Evolutionary conservation across 768 basidiomycete species (phyloP).

Genomic region (Hemileccinum impolitum): DNA sequence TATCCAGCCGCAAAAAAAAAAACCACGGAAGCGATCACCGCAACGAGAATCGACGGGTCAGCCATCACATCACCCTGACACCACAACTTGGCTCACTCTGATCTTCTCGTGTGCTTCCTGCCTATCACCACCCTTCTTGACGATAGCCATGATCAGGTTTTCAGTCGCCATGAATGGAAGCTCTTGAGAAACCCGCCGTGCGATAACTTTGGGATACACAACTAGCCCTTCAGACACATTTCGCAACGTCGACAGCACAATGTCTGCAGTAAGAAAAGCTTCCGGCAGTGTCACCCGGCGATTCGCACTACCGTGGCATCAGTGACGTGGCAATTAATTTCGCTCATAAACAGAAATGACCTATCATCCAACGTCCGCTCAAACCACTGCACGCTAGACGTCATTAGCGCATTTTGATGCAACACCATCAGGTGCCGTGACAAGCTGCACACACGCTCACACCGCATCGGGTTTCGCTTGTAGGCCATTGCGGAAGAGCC

Average conservation of each 20-base stretch:
- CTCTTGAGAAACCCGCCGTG: constrained; percentile 86
- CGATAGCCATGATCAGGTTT: constrained; percentile 99
- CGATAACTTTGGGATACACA: constrained; percentile 97
- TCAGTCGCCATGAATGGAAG: constrained; percentile 99
- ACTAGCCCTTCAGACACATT: constrained; percentile 98
- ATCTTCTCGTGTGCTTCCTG: constrained; percentile 98
- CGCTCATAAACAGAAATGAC: constrained; percentile 34
- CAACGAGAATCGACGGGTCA: constrained; percentile 9
- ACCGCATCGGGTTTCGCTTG: constrained; percentile 99
- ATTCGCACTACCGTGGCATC: constrained; percentile 65
- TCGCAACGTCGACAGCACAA: constrained; percentile 90
- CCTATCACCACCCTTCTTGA: constrained; percentile 90
- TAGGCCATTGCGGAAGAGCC: constrained; percentile 98
- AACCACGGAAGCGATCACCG: constrained; percentile 3
- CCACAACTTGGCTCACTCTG: constrained; percentile 47
- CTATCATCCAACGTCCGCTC: constrained; percentile 97
- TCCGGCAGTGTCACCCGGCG: constrained; percentile 95
- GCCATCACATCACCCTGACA: constrained; percentile 15
- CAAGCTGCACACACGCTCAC: constrained; percentile 94
- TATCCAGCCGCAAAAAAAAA: constrained; percentile 23
- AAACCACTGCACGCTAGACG: constrained; percentile 94
- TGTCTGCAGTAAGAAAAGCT: constrained; percentile 95
- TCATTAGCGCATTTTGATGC: constrained; percentile 96
- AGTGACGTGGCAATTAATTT: constrained; percentile 1
- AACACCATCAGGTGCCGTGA: constrained; percentile 94